phyloP scores from a whole-genome alignment of 305 asterid genomes.

The Ilex paraguariensis region DNA sequence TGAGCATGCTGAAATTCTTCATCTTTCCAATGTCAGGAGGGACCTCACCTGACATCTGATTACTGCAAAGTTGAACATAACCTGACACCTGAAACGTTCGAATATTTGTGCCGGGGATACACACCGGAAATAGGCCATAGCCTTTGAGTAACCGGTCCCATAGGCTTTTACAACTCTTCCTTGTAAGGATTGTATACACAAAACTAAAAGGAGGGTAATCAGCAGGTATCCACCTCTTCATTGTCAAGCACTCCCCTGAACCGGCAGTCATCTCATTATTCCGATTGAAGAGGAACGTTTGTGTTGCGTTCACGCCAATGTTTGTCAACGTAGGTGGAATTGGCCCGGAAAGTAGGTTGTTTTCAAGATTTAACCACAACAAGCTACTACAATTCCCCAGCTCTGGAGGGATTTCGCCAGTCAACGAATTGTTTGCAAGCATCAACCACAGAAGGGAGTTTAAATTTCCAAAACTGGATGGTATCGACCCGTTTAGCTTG shows the following conservation, averaged over 20 bases:
- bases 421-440: constrained; percentile 73
- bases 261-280: constrained; percentile 47
- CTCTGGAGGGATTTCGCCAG: constrained; percentile 67
- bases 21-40: constrained; percentile 69
- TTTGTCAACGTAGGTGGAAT: constrained; percentile 51
- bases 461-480: constrained; percentile 58
- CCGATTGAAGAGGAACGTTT: constrained; percentile 59
- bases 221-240: constrained; percentile 97
- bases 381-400: constrained; percentile 84
- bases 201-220: constrained; percentile 91
- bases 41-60: constrained; percentile 55
- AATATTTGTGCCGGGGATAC: constrained; percentile 53
- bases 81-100: constrained; percentile 57
- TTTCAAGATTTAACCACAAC: constrained; percentile 79
- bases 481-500: constrained; percentile 52
- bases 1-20: constrained; percentile 87
- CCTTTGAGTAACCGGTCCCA: constrained; percentile 83
- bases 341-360: constrained; percentile 52
- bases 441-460: constrained; percentile 79
- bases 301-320: constrained; percentile 51
- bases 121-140: constrained; percentile 64
- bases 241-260: constrained; percentile 73
- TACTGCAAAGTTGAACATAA: constrained; percentile 71
- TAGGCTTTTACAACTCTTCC: constrained; percentile 58
- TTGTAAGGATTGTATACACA: constrained; percentile 61